A percentile compares a stretch with the other conserved stretches of the same genome.
Evolutionary conservation across 495 filamentous ascomycete genomes (phyloP).

Genomic region (Podospora conica): DNA sequence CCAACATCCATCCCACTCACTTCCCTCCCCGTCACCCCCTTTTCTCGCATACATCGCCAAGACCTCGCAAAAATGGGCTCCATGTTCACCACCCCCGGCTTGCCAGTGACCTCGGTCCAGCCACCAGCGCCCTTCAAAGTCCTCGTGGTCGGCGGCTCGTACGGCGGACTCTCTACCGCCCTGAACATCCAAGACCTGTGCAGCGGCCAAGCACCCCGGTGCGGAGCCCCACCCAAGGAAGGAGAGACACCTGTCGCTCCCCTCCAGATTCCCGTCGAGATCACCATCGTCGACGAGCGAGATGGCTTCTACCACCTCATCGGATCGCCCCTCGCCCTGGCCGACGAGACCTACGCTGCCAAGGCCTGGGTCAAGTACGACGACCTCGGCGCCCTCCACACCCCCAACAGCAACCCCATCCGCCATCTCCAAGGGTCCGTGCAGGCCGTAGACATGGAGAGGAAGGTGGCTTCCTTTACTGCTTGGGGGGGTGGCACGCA

Average conservation of each 20-base stretch:
- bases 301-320: constrained; percentile 68
- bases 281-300: constrained; percentile 63
- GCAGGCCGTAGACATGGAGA: constrained; percentile 43
- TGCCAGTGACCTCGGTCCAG: not conserved
- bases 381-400: constrained; percentile 52
- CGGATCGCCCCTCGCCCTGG: constrained; percentile 57
- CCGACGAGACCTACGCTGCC: constrained; percentile 47
- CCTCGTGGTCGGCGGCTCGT: constrained; percentile 58
- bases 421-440: constrained; percentile 53
- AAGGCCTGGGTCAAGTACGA: constrained; percentile 57
- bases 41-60: not conserved
- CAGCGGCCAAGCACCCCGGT: constrained; percentile 30
- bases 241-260: constrained; percentile 22
- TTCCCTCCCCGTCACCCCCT: not conserved
- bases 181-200: constrained; percentile 57
- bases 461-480: constrained; percentile 46
- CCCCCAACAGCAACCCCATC: constrained; percentile 34
- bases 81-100: not conserved
- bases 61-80: constrained; percentile 14
- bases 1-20: no score
- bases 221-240: constrained; percentile 16
- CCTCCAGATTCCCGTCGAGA: constrained; percentile 46
- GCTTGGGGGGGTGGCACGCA: constrained; percentile 20
- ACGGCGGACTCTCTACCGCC: constrained; percentile 55
- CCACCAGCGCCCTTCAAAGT: constrained; percentile 30